Base-by-base conservation (phyloP, 169 alveolate species). In the Cryptosporidium bovis region DNA sequence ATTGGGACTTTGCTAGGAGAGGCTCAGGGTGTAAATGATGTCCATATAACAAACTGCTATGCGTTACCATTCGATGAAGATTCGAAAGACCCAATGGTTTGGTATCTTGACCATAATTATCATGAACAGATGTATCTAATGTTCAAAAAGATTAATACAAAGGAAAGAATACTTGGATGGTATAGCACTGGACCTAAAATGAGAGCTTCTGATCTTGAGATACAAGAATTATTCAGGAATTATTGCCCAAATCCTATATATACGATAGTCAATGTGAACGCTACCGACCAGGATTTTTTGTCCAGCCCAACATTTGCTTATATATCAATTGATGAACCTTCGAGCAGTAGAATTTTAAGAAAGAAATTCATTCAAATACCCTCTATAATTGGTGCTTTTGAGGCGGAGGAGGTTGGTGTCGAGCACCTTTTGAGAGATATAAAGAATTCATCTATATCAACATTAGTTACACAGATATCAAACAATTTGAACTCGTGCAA, bases 51-150 rank as follows among this genome's bases (percentile, higher is more conserved):
- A 36, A 98, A 98, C 92, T 94, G 99, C 85, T 98, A 94, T 83
- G 99, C 99, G 15, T 91, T 98, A 2, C 99, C 99, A 48, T 98
- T 98, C 90, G 99, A 98, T 84, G 99, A 98, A 93, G 99, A 98
- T 91, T 95, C 98, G 15, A 96, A 95, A 62, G 99, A 98, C 83
- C 97, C 98, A 1, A 95, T 95, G 90, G 98, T 98, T 20, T 98
- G 99, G 99, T 98, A 93, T 90, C 91, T 98, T 24, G 99, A 98
- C 90, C 99, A 97, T 90, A 96, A 97, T 90, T 98, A 96, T 90
- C 98, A 97, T 83, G 99, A 98, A 83, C 92, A 94, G 60, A 96
- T 98, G 97, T 97, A 94, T 90, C 94, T 91, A 82, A 98, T 98
- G 99, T 97, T 97, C 94, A 97, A 96, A 84, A 96, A 96, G 93